Base-by-base conservation (phyloP, 768 basidiomycete genomes). In the Sutorius australiensis region DNA sequence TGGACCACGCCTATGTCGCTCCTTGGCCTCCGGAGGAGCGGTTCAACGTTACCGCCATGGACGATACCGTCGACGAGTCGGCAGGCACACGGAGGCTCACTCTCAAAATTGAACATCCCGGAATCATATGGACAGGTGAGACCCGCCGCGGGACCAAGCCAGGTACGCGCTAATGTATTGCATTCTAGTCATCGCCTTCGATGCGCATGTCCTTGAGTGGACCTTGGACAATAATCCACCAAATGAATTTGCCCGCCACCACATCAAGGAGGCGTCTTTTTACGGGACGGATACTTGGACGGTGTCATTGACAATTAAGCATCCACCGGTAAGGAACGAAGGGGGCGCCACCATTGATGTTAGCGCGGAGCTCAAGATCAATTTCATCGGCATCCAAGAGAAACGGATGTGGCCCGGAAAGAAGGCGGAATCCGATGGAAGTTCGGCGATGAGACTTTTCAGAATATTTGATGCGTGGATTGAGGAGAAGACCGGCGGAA, bases 181-280 rank as follows among this genome's bases (percentile, higher is more conserved):
- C 24, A 2, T 11, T 49, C 50, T 61, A 83, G 92, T 89, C 5
- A 79, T 98, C 49, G 88, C 93, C 0, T 97, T 98, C 63, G 89
- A 95, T 45, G 95, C 92, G 0, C 87, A 95, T 54, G 90, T 98
- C 13, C 68, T 95, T 8, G 70, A 80, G 48, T 98, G 95, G 95
- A 84, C 81, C 14, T 75, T 94, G 34, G 88, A 92, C 57, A 75
- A 84, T 56, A 80, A 82, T 50, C 93, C 95, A 1, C 90, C 92
- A 0, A 69, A 82, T 48, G 87, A 89, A 51, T 73, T 77, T 58
- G 80, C 80, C 7, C 80, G 93, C 8, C 95, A 98, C 63, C 90
- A 93, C 61, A 81, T 98, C 72, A 97, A 93, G 65, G 92, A 95
- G 67, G 92, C 82, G 0, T 92, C 93, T 3, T 92, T 89, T 68